Conservation (phyloP, 805 yeast species). For the Candida glaebosa region DNA sequence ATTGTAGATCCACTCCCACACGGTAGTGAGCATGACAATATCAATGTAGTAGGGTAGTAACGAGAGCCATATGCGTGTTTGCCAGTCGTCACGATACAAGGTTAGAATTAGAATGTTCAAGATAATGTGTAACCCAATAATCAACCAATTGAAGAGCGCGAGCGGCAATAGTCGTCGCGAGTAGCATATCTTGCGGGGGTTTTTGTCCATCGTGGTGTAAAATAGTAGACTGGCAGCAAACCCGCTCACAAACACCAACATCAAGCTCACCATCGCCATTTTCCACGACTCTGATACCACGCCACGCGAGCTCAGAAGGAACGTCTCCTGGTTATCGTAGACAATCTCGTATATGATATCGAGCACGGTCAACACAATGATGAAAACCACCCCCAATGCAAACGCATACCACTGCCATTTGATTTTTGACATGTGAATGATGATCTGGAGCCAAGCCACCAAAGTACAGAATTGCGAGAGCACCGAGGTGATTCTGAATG, state of each 20-base stretch:
- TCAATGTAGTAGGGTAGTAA: slow-evolving; percentile 43
- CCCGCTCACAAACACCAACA: slow-evolving; percentile 25
- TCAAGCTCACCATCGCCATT: slow-evolving; percentile 27
- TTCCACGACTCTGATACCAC: slow-evolving; percentile 14
- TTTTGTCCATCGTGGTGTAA: slow-evolving; percentile 37
- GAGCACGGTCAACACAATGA: slow-evolving; percentile 19
- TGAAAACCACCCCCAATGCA: slow-evolving; percentile 26
- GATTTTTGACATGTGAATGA: slow-evolving; percentile 29
- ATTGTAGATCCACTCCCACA: slow-evolving; percentile 67
- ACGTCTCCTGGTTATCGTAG: slow-evolving; percentile 6
- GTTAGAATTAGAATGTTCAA: slow-evolving; percentile 24
- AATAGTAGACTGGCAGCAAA: slow-evolving; percentile 31
- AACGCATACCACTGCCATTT: slow-evolving; percentile 25
- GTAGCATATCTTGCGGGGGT: slow-evolving; percentile 41
- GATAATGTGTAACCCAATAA: slow-evolving; percentile 37
- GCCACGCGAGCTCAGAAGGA: background rate
- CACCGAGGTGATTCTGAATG: slow-evolving; percentile 36
- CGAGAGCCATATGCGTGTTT: slow-evolving; percentile 48
- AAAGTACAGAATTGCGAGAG: slow-evolving; percentile 44
- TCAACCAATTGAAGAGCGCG: slow-evolving; percentile 41
- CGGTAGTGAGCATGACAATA: slow-evolving; percentile 47
- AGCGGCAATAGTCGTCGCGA: slow-evolving; percentile 45
- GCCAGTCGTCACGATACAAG: slow-evolving; percentile 27
- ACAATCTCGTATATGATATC: slow-evolving; percentile 12
- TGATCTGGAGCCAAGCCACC: slow-evolving; percentile 55